phyloP scores from a whole-genome alignment of 345 rosid genomes.

The Hypericum androsaemum region DNA sequence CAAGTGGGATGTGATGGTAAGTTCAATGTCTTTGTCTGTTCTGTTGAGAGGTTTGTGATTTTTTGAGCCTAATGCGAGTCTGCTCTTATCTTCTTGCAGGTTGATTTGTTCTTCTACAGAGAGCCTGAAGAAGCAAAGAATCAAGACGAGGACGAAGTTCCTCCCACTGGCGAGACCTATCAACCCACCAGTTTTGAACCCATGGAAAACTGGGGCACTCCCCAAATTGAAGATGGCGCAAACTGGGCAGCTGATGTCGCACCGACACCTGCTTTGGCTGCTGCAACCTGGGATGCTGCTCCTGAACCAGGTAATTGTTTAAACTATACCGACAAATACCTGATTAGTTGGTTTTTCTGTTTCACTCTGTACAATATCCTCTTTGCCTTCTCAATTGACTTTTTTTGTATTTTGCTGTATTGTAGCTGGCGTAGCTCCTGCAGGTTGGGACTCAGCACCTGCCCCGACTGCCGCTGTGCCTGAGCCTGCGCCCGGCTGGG shows the following conservation, averaged over 20 bases:
- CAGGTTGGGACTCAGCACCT: too few relatives aligned
- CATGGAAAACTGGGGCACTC: constrained; percentile 1
- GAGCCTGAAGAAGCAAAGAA: constrained; percentile 8
- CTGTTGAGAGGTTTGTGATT: too few relatives aligned
- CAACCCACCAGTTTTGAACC: not conserved
- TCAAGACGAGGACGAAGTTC: constrained; percentile 5
- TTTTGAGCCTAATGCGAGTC: not conserved
- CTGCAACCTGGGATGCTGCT: not conserved
- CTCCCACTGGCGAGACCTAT: not conserved
- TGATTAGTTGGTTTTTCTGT: too few relatives aligned
- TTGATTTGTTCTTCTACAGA: constrained; percentile 8
- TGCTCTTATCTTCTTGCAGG: not conserved
- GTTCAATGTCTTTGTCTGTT: too few relatives aligned
- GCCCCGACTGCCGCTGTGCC: too few relatives aligned
- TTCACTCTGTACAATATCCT: too few relatives aligned
- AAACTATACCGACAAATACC: too few relatives aligned
- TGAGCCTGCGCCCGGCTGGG: too few relatives aligned
- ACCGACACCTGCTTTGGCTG: not conserved
- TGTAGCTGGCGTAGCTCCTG: too few relatives aligned
- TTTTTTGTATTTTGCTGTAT: too few relatives aligned
- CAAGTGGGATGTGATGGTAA: constrained; percentile 29
- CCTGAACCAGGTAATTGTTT: constrained; percentile 2
- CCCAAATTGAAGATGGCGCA: not conserved
- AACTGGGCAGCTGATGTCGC: not conserved
- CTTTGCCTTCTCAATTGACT: too few relatives aligned